Conservation (phyloP, 495 filamentous ascomycete species). For the Xylaria scruposa region DNA sequence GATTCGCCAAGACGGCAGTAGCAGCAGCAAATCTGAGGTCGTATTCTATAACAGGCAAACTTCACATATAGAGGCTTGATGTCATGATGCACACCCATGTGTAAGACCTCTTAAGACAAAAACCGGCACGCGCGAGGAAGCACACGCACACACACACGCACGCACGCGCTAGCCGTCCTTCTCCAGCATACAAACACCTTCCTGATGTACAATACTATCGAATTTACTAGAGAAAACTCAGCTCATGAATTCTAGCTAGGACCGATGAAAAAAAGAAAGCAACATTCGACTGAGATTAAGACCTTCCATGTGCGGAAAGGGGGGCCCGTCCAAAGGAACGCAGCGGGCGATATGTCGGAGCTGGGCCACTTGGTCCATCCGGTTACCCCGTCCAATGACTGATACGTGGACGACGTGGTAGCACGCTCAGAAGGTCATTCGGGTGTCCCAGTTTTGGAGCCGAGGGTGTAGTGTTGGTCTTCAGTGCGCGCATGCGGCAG, state of each 20-base stretch:
- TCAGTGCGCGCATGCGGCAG: slow-evolving; percentile 14
- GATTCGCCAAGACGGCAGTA: slow-evolving; percentile 10
- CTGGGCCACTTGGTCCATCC: neutral
- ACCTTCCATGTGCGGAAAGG: slow-evolving; percentile 18
- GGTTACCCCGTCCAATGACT: neutral
- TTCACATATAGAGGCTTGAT: slow-evolving; percentile 18
- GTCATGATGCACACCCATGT: slow-evolving; percentile 24
- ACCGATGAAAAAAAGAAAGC: neutral
- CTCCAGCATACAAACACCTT: slow-evolving; percentile 2
- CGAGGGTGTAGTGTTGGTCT: neutral
- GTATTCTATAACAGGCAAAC: slow-evolving; percentile 6
- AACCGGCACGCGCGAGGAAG: slow-evolving; percentile 15
- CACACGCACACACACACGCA: neutral
- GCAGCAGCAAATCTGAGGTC: neutral
- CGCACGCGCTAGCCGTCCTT: neutral
- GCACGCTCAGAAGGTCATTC: slow-evolving; percentile 20
- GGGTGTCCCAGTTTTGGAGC: slow-evolving; percentile 1
- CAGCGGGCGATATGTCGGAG: neutral
- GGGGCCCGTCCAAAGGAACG: neutral
- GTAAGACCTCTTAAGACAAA: slow-evolving; percentile 6
- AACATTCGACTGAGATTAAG: neutral
- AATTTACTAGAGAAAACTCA: neutral
- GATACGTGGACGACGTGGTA: slow-evolving; percentile 5
- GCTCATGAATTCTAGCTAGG: neutral
- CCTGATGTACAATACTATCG: neutral